phyloP scores from a whole-genome alignment of 495 filamentous ascomycete genomes.

The Usnea hakonensis region DNA sequence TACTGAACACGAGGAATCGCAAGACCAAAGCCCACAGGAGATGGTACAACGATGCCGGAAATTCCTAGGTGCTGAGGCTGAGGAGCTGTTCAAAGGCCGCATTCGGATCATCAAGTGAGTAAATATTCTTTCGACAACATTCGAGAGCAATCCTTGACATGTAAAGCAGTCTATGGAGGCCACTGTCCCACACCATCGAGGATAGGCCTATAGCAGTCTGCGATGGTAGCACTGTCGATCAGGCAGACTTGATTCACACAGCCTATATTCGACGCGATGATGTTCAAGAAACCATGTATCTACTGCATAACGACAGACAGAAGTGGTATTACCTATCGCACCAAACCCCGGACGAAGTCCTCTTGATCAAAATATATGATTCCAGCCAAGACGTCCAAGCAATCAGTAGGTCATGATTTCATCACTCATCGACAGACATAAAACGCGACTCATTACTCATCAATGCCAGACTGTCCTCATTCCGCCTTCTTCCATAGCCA shows the following conservation, averaged over 20 bases:
- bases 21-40: not conserved
- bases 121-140: not conserved
- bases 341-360: constrained; percentile 26
- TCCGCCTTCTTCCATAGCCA: constrained; percentile 7
- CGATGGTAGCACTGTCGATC: constrained; percentile 26
- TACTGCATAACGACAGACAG: constrained; percentile 17
- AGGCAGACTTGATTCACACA: constrained; percentile 24
- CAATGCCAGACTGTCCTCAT: constrained; percentile 16
- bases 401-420: not conserved
- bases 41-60: not conserved
- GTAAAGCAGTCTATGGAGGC: constrained; percentile 27
- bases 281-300: not conserved
- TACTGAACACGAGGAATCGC: not conserved
- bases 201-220: constrained; percentile 32
- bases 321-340: constrained; percentile 31
- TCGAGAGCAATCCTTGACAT: not conserved
- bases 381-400: not conserved
- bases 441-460: not conserved
- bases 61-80: not conserved
- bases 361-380: constrained; percentile 27
- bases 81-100: constrained; percentile 7
- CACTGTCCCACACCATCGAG: constrained; percentile 23
- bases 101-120: constrained; percentile 14
- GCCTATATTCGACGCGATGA: constrained; percentile 20
- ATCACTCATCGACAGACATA: not conserved